Evolutionary conservation across 1,284 basidiomycete genomes (phyloP).

Genomic region (Taiwanofungus camphoratus): DNA sequence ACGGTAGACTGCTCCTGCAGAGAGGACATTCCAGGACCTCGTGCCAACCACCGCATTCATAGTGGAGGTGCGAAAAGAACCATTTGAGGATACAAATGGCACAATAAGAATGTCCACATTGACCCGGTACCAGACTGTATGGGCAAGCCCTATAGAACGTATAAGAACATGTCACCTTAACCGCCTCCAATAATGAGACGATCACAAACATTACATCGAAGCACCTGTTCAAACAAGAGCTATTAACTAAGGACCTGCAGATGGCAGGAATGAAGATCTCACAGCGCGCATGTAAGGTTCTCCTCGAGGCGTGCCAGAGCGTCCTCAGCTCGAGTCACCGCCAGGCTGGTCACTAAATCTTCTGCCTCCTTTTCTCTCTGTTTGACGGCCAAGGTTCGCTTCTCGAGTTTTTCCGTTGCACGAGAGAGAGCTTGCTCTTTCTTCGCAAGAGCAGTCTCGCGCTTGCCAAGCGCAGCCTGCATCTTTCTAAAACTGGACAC

Average conservation of each 20-base stretch:
- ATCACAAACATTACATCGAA: slow-evolving; percentile 39
- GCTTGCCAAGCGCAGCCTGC: slow-evolving; percentile 9
- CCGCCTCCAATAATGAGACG: slow-evolving; percentile 10
- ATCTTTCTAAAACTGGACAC: neutral
- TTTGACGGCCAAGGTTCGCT: neutral
- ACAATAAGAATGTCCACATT: slow-evolving; percentile 64
- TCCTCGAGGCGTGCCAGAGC: slow-evolving; percentile 50
- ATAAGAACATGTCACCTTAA: neutral
- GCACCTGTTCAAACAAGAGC: slow-evolving; percentile 27
- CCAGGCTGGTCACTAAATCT: neutral
- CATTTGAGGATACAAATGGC: slow-evolving; percentile 58
- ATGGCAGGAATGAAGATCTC: slow-evolving; percentile 22
- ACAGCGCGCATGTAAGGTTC: slow-evolving; percentile 50
- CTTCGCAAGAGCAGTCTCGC: slow-evolving; percentile 3
- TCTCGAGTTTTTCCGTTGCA: slow-evolving; percentile 2
- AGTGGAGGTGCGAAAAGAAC: slow-evolving; percentile 60
- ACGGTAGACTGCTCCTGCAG: slow-evolving; percentile 48
- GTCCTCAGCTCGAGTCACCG: slow-evolving; percentile 9
- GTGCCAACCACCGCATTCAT: slow-evolving; percentile 58
- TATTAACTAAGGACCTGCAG: too few species aligned
- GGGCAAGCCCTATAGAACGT: slow-evolving; percentile 43
- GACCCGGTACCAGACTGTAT: slow-evolving; percentile 45
- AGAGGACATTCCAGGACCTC: slow-evolving; percentile 60
- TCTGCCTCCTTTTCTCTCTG: slow-evolving; percentile 1
- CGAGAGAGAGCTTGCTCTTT: slow-evolving; percentile 6